Base-by-base conservation (phyloP, 352 stramenopile species). In the Globisporangium ultimum region DNA sequence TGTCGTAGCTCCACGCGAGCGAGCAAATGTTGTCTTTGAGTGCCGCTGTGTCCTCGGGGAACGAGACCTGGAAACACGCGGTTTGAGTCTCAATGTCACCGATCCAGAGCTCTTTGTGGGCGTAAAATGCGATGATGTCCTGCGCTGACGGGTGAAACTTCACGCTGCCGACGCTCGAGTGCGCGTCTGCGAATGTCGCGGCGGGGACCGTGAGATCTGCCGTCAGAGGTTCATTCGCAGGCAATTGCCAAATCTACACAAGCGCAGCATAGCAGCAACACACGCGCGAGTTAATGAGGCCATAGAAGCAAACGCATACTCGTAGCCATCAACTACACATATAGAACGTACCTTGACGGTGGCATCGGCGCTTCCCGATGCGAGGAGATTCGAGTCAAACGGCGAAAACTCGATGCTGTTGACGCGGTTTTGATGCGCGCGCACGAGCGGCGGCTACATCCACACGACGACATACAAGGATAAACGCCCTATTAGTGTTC, bases 1-100 rank as follows among this genome's bases (percentile, higher is more conserved):
- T 82, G 50, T 92, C 79, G 67, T 80, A 89, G 67, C 80, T 91
- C 85, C 85, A 94, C 18, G 66, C 56, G 20, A 82, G 52, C 3
- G 70, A 66, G 21, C 61, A 78, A 14, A 87, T 17, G 22, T 61
- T 59, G 40, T 40, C 47, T 21, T 28, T 46, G 36, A 59, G 21
- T 15, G 52, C 43, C 12, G 48, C 66, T 4, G 55, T 22, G 13
- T 38, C 53, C 15, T 55, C 28, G 28, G 28, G 52, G 1, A 48
- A 59, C 14, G 72, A 28, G 8, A 36, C 28, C 7, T 48, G 28
- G 24, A 74, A 72, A 22, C 24, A 67, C 51, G 71, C 11, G 1
- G 46, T 50, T 41, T 87, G 72, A 24, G 43, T 41, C 15, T 58
- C 47, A 10, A 92, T n/a, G 48, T 94, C 71, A 15, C 84, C 77